Conservation (phyloP, 2,329 filamentous ascomycete species). For the Claviceps sp. region DNA sequence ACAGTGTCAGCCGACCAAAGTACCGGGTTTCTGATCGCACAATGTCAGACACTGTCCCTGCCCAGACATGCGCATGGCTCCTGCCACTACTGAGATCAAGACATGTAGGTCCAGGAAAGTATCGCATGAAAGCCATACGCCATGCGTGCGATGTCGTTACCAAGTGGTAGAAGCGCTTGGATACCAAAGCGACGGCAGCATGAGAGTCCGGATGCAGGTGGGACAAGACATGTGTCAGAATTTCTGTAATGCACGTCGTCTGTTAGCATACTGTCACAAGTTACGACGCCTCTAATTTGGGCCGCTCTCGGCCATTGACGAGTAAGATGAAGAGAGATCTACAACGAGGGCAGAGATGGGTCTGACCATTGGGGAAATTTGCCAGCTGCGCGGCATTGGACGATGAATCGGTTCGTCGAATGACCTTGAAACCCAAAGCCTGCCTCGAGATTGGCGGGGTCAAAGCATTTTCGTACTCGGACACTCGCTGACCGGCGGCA, state of each 20-base stretch:
- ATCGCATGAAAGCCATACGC: constrained; percentile 83
- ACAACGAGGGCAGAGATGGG: not conserved
- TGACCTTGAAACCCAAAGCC: constrained; percentile 40
- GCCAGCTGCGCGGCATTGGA: constrained; percentile 29
- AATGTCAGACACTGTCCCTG: constrained; percentile 34
- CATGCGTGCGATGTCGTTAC: constrained; percentile 88
- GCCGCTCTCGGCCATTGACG: too few relatives aligned
- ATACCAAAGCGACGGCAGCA: constrained; percentile 71
- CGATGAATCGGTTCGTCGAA: constrained; percentile 30
- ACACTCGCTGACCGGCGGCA: constrained; percentile 38
- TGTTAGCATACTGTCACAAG: not conserved
- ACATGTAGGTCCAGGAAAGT: constrained; percentile 61
- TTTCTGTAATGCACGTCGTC: constrained; percentile 43
- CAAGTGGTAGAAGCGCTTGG: constrained; percentile 71
- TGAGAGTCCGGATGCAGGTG: constrained; percentile 80
- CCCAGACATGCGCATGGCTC: constrained; percentile 24
- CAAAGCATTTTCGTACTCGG: constrained; percentile 48
- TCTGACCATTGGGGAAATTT: constrained; percentile 70
- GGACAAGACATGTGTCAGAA: constrained; percentile 81
- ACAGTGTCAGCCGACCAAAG: constrained; percentile 68
- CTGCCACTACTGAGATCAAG: constrained; percentile 19
- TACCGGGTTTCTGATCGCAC: constrained; percentile 61
- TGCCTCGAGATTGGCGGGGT: constrained; percentile 33
- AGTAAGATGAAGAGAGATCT: too few relatives aligned
- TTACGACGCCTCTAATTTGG: too few relatives aligned